Evolutionary conservation across 169 alveolate genomes (phyloP).

Genomic region (Plasmodium ovale): DNA sequence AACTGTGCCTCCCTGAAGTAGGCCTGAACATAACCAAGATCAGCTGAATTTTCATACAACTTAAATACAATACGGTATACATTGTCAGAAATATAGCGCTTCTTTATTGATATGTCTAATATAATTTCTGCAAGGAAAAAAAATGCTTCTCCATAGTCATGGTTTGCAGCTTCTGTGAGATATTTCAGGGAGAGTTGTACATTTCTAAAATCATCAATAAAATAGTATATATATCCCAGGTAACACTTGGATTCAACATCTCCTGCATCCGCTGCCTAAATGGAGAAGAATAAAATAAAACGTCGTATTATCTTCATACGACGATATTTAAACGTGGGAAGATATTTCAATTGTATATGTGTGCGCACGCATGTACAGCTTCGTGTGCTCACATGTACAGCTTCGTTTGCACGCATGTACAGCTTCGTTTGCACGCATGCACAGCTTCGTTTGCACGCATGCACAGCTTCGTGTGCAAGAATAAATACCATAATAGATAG

Average conservation of each 20-base stretch:
- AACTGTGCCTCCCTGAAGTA: constrained; percentile 75
- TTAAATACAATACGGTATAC: constrained; percentile 54
- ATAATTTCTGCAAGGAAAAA: constrained; percentile 75
- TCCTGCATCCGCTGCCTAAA: constrained; percentile 74
- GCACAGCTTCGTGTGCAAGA: background rate
- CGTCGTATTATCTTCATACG: too few relatives aligned
- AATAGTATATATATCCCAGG: constrained; percentile 67
- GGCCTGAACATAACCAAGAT: constrained; percentile 75
- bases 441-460: background rate
- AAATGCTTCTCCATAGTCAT: constrained; percentile 75
- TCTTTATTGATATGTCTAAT: constrained; percentile 38
- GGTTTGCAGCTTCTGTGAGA: constrained; percentile 71
- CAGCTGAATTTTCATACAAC: constrained; percentile 73
- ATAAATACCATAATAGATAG: background rate
- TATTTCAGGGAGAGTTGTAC: constrained; percentile 43
- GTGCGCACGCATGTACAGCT: background rate
- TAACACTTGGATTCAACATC: constrained; percentile 76
- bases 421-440: background rate
- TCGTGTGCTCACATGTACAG: too few relatives aligned
- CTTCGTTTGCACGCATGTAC: background rate
- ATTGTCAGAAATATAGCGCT: constrained; percentile 31
- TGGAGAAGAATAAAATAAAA: background rate
- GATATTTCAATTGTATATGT: background rate
- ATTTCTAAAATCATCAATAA: constrained; percentile 41
- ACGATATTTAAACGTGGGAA: too few relatives aligned